A percentile compares a stretch with the other conserved stretches of the same genome.
Conservation (phyloP, 176 grass and related monocot genomes). For the Triticum turgidum region DNA sequence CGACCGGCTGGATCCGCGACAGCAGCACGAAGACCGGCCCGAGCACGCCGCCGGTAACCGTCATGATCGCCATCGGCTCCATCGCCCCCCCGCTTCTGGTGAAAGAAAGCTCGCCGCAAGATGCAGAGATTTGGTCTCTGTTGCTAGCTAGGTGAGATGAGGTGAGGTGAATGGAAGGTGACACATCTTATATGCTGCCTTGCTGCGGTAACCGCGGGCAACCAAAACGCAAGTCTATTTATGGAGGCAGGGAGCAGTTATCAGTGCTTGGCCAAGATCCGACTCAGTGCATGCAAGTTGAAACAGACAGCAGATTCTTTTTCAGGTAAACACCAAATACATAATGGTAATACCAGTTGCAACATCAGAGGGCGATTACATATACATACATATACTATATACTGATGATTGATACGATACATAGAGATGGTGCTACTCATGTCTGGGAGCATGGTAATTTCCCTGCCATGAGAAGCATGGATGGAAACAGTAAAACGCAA, state of each 20-base stretch:
- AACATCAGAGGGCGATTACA: neutral
- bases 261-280: neutral
- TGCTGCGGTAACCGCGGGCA: slow-evolving; percentile 1
- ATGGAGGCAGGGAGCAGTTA: neutral
- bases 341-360: slow-evolving; percentile 5
- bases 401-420: slow-evolving; percentile 20
- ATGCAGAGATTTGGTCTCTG: neutral
- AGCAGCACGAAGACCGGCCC: slow-evolving; percentile 32
- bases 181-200: slow-evolving; percentile 12
- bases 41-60: slow-evolving; percentile 36
- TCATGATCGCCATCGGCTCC: slow-evolving; percentile 46
- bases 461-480: slow-evolving; percentile 6
- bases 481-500: neutral
- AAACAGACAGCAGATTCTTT: neutral
- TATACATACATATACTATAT: slow-evolving; percentile 12
- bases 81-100: neutral
- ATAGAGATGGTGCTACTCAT: neutral
- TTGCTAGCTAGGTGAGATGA: neutral
- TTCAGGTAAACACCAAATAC: neutral
- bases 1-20: slow-evolving; percentile 33
- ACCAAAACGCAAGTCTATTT: slow-evolving; percentile 27
- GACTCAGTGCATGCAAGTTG: neutral
- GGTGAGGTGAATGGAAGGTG: neutral
- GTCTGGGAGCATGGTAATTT: slow-evolving; percentile 12
- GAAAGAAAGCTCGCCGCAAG: neutral